Base-by-base conservation (phyloP, 129 eudicot species). In the Pseudognaphalium luteoalbum region DNA sequence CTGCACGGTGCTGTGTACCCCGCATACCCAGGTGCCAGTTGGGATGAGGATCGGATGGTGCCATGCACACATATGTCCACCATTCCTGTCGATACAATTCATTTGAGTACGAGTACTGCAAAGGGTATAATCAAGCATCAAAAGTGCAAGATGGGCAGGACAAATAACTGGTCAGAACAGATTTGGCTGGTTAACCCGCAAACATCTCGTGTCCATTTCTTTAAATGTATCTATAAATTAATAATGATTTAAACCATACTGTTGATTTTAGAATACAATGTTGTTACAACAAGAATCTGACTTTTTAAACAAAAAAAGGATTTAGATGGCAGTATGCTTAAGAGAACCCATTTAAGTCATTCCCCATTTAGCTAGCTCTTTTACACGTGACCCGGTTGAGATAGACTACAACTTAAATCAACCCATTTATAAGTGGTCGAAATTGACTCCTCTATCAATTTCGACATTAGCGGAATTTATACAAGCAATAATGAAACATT, bases 21-120 rank as follows among this genome's bases (percentile, higher is more conserved):
- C 98, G 87, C 98, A 94, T 94, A 44, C 98, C 98, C 73, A 94
- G 78, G 88, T 94, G 98, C 98, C 98, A 94, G 83, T 94, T 94
- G 54, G 98, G 98, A 80, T 91, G 98, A 79, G 98, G 98, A 87
- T 94, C 98, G 33, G 97, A 82, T 73, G 98, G 98, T 51, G 89
- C 98, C 93, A 94, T 81, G 85, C 98, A 94, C 72, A 94, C 98
- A 72, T 94, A 94, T 44, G 98, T 94, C 98, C 98, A 94, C 98
- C 98, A 94, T 81, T 94, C 98, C 98, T 93, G 81, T 69, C 65
- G 51, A 78, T 25, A 75, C 20, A 77, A 9, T 20, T 68, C 54
- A 61, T 41, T 16, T 66, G 4, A 12, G 14, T 44, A 8, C 54
- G 72, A 21, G 12, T 29, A 30, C 51, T 60, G 34, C 67, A 33